A percentile compares a stretch with the other conserved stretches of the same genome.
Evolutionary conservation across 106 monocot genomes (phyloP).

Genomic region (Amphibolis antarctica): DNA sequence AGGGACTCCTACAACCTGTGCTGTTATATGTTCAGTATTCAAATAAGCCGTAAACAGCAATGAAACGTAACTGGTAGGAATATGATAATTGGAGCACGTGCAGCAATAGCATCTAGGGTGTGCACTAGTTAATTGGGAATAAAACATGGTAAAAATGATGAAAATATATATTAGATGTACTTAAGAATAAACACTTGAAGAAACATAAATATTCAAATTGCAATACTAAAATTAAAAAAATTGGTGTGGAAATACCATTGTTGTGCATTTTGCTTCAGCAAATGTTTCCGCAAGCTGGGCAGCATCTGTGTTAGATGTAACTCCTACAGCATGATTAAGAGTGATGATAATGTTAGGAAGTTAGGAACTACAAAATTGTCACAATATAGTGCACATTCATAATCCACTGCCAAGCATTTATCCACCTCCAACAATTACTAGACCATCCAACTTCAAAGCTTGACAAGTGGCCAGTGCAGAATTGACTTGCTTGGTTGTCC

Average conservation of each 20-base stretch:
- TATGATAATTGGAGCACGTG: no score
- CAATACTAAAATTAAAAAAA: not conserved
- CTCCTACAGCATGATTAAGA: conserved; percentile 28
- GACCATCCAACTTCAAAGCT: conserved; percentile 59
- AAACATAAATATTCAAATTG: not conserved
- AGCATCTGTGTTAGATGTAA: conserved; percentile 86
- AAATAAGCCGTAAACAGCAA: no score
- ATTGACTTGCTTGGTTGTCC: conserved; percentile 74
- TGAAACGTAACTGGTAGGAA: no score
- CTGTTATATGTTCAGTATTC: no score
- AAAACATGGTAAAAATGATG: no score
- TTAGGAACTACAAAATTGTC: no score
- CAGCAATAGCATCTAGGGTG: no score
- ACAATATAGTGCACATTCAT: no score
- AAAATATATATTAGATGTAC: no score
- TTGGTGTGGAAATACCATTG: conserved; percentile 36
- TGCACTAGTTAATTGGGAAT: no score
- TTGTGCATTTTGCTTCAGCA: conserved; percentile 53
- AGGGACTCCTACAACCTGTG: conserved; percentile 48
- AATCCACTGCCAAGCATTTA: no score
- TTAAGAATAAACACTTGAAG: no score
- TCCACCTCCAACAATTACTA: conserved; percentile 80
- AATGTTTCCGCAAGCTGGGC: conserved; percentile 86
- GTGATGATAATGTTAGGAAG: not conserved
- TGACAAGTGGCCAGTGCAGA: conserved; percentile 53